Percentiles rank a stretch among this genome's conserved stretches.
phyloP scores from a whole-genome alignment of 2,329 filamentous ascomycete genomes.

The Ophidiomyces ophidiicola region DNA sequence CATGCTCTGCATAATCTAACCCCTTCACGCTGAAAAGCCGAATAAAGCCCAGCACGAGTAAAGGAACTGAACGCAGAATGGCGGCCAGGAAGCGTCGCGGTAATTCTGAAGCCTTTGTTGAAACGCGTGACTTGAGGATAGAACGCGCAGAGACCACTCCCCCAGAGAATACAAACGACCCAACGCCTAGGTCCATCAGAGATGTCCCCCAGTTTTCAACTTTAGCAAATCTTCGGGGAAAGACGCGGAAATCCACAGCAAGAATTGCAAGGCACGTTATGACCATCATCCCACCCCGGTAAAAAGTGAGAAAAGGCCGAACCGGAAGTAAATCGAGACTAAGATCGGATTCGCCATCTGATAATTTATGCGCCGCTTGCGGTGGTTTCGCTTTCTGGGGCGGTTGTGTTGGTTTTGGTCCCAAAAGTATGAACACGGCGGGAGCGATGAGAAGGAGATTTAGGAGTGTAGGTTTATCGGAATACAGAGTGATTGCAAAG shows the following conservation, averaged over 20 bases:
- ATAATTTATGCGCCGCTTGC: slow-evolving; percentile 14
- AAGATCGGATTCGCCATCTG: slow-evolving; percentile 17
- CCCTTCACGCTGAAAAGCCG: slow-evolving; percentile 84
- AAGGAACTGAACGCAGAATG: slow-evolving; percentile 67
- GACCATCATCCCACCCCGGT: slow-evolving; percentile 83
- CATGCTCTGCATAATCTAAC: slow-evolving; percentile 90
- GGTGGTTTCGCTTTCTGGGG: slow-evolving; percentile 28
- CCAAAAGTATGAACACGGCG: slow-evolving; percentile 49
- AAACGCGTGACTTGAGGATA: slow-evolving; percentile 50
- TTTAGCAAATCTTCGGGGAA: slow-evolving; percentile 90
- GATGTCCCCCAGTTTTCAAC: slow-evolving; percentile 99
- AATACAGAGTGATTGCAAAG: slow-evolving; percentile 76
- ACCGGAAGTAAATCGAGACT: slow-evolving; percentile 51
- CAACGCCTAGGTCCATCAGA: slow-evolving; percentile 96
- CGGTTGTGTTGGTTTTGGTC: slow-evolving; percentile 21
- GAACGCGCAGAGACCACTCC: slow-evolving; percentile 81
- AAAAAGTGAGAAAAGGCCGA: slow-evolving; percentile 86
- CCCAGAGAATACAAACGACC: slow-evolving; percentile 91
- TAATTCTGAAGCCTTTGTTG: slow-evolving; percentile 26
- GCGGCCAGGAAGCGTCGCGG: slow-evolving; percentile 51
- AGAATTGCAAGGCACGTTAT: slow-evolving; percentile 82
- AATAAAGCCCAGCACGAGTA: slow-evolving; percentile 66
- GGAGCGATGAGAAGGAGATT: slow-evolving; percentile 62
- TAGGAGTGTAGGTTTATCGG: slow-evolving; percentile 59
- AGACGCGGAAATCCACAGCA: slow-evolving; percentile 90